phyloP scores from a whole-genome alignment of 129 eudicot species.

The Arctium lappa region DNA sequence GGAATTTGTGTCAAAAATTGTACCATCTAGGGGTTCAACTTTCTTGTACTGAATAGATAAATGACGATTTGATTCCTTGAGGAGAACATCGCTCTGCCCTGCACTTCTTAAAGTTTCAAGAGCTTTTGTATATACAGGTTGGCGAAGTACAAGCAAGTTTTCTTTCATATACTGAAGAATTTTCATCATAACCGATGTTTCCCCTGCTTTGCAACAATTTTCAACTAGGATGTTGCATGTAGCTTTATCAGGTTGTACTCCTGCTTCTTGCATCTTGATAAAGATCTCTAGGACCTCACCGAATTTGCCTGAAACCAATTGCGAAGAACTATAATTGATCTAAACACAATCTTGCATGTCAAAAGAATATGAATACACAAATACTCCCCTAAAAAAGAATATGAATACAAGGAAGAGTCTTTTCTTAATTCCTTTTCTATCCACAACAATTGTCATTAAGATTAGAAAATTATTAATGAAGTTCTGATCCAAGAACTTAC shows the following conservation, averaged over 20 bases:
- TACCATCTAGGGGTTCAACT: conserved; percentile 12
- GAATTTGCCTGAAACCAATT: conserved; percentile 54
- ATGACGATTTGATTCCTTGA: conserved; percentile 73
- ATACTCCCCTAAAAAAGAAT: conserved; percentile 3
- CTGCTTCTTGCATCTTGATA: conserved; percentile 82
- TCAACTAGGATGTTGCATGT: conserved; percentile 79
- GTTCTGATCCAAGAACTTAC: no score
- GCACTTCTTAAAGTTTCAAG: conserved; percentile 45
- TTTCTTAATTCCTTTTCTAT: no score
- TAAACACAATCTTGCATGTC: not conserved
- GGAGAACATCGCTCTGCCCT: conserved; percentile 49
- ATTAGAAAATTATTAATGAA: no score
- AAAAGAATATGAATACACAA: conserved; percentile 6
- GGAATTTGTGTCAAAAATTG: conserved; percentile 20
- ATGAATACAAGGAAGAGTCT: no score
- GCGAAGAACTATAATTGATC: conserved; percentile 1
- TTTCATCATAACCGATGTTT: conserved; percentile 55
- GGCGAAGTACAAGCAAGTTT: conserved; percentile 70
- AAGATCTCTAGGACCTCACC: conserved; percentile 66
- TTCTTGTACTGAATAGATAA: conserved; percentile 31
- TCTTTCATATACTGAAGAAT: conserved; percentile 79
- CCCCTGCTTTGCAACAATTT: conserved; percentile 58
- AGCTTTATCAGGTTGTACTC: conserved; percentile 95
- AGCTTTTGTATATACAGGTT: conserved; percentile 57
- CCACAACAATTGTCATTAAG: no score